Evolutionary conservation across 768 basidiomycete genomes (phyloP).

Genomic region (Lenzites betulinus): DNA sequence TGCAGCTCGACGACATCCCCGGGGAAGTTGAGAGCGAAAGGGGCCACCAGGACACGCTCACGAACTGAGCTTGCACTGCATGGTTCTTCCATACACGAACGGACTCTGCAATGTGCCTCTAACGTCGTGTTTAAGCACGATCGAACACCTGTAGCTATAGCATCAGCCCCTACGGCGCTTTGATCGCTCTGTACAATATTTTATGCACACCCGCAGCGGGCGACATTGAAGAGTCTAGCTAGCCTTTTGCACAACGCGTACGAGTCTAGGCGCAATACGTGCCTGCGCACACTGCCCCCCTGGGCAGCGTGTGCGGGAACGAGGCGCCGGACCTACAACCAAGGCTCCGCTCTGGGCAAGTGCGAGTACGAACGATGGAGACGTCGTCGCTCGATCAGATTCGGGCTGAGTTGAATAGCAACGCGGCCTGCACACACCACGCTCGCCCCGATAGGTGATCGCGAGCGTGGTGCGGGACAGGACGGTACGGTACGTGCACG

Average conservation of each 20-base stretch:
- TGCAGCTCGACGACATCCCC: conserved; percentile 58
- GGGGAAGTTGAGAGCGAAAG: conserved; percentile 65
- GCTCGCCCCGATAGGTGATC: not conserved
- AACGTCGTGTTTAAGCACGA: too few species aligned
- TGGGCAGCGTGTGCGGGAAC: conserved; percentile 1
- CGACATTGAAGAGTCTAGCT: not conserved
- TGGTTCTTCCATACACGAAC: not conserved
- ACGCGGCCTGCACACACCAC: not conserved
- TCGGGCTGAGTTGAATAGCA: conserved; percentile 6
- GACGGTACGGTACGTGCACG: not conserved
- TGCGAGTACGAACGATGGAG: not conserved
- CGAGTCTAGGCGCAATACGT: not conserved
- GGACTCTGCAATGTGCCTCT: not conserved
- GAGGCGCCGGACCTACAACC: conserved; percentile 5
- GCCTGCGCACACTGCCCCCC: not conserved
- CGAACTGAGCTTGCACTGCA: conserved; percentile 25
- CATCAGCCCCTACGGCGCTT: not conserved
- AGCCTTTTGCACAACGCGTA: not conserved
- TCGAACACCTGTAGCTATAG: conserved; percentile 11
- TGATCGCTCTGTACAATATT: not conserved
- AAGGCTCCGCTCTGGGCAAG: not conserved
- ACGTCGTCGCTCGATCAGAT: conserved; percentile 3
- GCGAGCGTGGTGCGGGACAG: not conserved
- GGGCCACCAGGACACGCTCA: conserved; percentile 48
- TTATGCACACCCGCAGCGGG: not conserved